These are phyloP conservation scores for Diaporthe citriasiana DNA, from an alignment of 2,329 filamentous ascomycete species.

Conservation along the genomic window DNA sequence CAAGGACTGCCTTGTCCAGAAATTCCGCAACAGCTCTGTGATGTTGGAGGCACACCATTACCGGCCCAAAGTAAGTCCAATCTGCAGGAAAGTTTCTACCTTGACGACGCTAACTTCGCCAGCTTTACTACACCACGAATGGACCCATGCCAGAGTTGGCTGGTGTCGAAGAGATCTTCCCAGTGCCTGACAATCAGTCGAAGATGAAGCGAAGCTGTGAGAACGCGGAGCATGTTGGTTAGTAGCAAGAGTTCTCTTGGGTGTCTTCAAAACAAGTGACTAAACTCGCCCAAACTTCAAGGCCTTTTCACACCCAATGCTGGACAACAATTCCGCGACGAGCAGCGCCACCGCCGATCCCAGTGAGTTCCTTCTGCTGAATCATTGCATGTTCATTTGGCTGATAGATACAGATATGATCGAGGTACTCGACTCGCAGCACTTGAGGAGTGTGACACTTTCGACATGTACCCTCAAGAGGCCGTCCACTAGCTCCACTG, in stretches of 20 bases:
- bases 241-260: constrained; percentile 51
- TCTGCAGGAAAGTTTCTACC: neutral
- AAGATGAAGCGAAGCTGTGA: constrained; percentile 91
- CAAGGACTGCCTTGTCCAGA: constrained; percentile 89
- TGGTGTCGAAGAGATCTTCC: constrained; percentile 82
- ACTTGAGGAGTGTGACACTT: constrained; percentile 72
- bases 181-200: constrained; percentile 83
- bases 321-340: constrained; percentile 79
- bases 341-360: constrained; percentile 82
- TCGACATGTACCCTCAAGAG: constrained; percentile 57
- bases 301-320: constrained; percentile 86
- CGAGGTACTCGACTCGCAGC: constrained; percentile 82
- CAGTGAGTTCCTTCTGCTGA: constrained; percentile 61
- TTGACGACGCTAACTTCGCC: constrained; percentile 42
- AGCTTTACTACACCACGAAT: constrained; percentile 69
- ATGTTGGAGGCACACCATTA: constrained; percentile 89
- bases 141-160: constrained; percentile 65
- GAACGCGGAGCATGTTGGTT: constrained; percentile 87
- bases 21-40: constrained; percentile 96
- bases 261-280: neutral
- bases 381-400: neutral
- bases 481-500: constrained; percentile 44
- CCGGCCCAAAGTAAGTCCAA: constrained; percentile 79
- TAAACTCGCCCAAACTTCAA: constrained; percentile 49
- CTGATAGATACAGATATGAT: constrained; percentile 61